phyloP scores from a whole-genome alignment of 192 early-diverging fungal genomes.

The Backusella westeae region DNA sequence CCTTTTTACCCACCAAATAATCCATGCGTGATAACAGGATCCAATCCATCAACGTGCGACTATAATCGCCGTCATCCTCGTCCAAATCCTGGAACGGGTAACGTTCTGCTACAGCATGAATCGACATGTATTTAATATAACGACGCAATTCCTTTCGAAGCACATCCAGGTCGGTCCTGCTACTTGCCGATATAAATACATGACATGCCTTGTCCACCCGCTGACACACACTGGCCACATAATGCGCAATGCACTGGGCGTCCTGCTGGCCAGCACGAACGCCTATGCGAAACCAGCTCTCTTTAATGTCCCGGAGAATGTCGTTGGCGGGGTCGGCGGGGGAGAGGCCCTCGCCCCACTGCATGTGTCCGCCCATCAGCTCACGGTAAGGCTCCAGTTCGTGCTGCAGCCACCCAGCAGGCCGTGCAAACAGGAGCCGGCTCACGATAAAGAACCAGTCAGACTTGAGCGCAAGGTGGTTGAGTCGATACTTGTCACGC shows the following conservation, averaged over 20 bases:
- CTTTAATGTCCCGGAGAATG: not conserved
- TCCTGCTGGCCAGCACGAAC: not conserved
- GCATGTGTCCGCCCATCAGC: constrained; percentile 20
- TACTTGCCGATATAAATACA: constrained; percentile 5
- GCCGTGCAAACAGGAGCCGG: constrained; percentile 22
- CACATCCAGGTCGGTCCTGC: not conserved
- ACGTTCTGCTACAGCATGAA: constrained; percentile 8
- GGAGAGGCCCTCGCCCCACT: constrained; percentile 10
- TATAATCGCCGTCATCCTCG: not conserved
- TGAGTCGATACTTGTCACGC: constrained; percentile 19
- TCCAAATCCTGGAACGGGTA: not conserved
- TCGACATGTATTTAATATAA: not conserved
- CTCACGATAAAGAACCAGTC: constrained; percentile 31
- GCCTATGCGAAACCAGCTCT: constrained; percentile 17
- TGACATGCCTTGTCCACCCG: constrained; percentile 2
- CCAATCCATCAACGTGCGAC: constrained; percentile 32
- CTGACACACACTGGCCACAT: not conserved
- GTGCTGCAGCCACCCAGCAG: constrained; percentile 14
- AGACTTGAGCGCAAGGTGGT: not conserved
- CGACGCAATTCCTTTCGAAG: not conserved
- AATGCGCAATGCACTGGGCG: not conserved
- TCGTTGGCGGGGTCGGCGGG: constrained; percentile 9
- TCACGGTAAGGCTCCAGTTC: constrained; percentile 8
- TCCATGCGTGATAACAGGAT: constrained; percentile 32
- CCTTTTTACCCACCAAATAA: constrained; percentile 19